Percentiles rank a stretch among this genome's conserved stretches.
phyloP scores from a whole-genome alignment of 2,329 filamentous ascomycete species.

The Xylariaceae sp. region DNA sequence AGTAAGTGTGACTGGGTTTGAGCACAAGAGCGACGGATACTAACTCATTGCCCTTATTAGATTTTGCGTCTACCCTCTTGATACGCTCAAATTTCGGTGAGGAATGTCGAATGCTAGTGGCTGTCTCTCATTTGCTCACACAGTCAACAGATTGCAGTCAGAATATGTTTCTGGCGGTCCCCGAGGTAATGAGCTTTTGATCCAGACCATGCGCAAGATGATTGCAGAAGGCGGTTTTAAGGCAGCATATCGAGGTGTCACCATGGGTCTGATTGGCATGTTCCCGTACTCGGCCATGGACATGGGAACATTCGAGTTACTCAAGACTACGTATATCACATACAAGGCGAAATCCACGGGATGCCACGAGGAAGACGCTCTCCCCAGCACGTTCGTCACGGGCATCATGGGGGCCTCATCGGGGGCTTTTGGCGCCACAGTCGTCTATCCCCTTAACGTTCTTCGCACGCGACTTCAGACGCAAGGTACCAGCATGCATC shows the following conservation, averaged over 20 bases:
- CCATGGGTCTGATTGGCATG: slow-evolving; percentile 92
- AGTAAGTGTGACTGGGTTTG: slow-evolving; percentile 56
- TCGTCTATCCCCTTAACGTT: slow-evolving; percentile 93
- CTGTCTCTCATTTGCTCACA: slow-evolving; percentile 15
- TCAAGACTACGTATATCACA: slow-evolving; percentile 70
- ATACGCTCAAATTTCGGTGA: slow-evolving; percentile 69
- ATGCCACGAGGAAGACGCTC: slow-evolving; percentile 78
- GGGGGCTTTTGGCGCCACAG: slow-evolving; percentile 85
- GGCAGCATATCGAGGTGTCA: slow-evolving; percentile 85
- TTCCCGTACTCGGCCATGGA: slow-evolving; percentile 98
- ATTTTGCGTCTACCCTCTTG: slow-evolving; percentile 90
- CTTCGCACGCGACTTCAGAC: slow-evolving; percentile 88
- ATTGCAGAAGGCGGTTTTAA: slow-evolving; percentile 69
- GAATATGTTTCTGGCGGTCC: slow-evolving; percentile 84
- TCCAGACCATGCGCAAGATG: slow-evolving; percentile 83
- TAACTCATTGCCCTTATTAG: slow-evolving; percentile 37
- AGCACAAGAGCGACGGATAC: too few species aligned
- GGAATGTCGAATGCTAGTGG: slow-evolving; percentile 10
- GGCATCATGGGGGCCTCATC: slow-evolving; percentile 88
- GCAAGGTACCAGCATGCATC: slow-evolving; percentile 90
- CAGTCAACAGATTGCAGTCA: slow-evolving; percentile 76
- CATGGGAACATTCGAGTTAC: slow-evolving; percentile 88
- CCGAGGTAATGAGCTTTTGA: slow-evolving; percentile 76
- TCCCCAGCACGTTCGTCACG: slow-evolving; percentile 76
- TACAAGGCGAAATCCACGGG: slow-evolving; percentile 66